Evolutionary conservation across 2,329 filamentous ascomycete genomes (phyloP).

Genomic region (Amphichorda felina): DNA sequence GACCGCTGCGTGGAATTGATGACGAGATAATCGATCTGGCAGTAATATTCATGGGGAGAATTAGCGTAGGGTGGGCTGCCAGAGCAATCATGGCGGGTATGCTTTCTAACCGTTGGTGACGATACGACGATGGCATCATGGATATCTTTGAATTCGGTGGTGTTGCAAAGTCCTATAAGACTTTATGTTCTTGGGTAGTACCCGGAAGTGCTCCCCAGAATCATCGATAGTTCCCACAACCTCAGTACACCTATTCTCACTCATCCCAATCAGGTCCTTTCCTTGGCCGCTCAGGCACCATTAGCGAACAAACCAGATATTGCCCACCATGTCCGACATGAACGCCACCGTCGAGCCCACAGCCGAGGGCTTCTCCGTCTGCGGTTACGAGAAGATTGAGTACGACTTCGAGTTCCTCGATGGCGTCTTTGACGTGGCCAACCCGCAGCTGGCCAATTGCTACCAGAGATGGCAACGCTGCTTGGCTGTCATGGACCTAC

Average conservation of each 20-base stretch:
- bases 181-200: too few relatives aligned
- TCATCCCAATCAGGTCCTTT: conserved; percentile 1
- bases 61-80: too few relatives aligned
- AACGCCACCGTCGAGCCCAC: conserved; percentile 55
- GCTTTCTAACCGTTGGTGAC: too few relatives aligned
- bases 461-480: conserved; percentile 55
- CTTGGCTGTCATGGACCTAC: conserved; percentile 58
- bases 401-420: conserved; percentile 67
- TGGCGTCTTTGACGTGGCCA: conserved; percentile 49
- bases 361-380: conserved; percentile 54
- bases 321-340: conserved; percentile 52
- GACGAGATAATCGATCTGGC: too few relatives aligned
- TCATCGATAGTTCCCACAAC: too few relatives aligned
- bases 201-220: not conserved
- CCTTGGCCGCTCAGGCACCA: conserved; percentile 3
- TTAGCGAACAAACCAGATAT: not conserved
- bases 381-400: conserved; percentile 65
- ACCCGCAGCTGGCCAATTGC: conserved; percentile 50
- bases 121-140: too few relatives aligned
- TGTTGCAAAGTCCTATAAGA: too few relatives aligned
- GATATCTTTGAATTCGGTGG: too few relatives aligned
- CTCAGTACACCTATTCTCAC: too few relatives aligned
- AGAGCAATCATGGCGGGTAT: too few relatives aligned
- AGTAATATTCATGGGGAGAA: too few relatives aligned
- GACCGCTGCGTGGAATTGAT: too few relatives aligned